Conservation (phyloP, 2,329 filamentous ascomycete genomes). For the Penicillium paneum region DNA sequence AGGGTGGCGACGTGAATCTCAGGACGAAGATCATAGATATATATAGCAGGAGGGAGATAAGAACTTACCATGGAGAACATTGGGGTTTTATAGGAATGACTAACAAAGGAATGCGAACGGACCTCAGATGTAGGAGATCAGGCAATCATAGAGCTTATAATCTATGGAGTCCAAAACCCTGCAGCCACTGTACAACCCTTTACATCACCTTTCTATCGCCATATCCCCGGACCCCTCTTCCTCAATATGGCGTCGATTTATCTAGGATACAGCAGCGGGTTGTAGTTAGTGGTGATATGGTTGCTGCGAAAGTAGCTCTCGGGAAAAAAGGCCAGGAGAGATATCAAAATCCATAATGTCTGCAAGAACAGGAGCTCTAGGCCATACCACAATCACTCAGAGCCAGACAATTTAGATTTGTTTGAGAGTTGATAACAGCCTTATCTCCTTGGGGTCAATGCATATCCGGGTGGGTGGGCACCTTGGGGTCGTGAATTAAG, state of each 20-base stretch:
- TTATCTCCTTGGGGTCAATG: not conserved
- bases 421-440: not conserved
- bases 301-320: no score
- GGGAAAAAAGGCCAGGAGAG: not conserved
- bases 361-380: not conserved
- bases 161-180: not conserved
- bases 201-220: not conserved
- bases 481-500: not conserved
- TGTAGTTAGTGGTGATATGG: not conserved
- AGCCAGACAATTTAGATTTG: not conserved
- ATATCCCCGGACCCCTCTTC: not conserved
- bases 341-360: not conserved
- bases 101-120: not conserved
- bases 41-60: not conserved
- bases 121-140: not conserved
- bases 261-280: not conserved
- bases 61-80: not conserved
- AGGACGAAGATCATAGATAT: not conserved
- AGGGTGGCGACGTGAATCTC: not conserved
- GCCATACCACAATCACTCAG: no score
- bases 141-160: no score
- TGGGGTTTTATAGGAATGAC: not conserved
- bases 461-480: not conserved
- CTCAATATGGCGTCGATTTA: not conserved
- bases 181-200: not conserved